Conservation (phyloP, 2,329 filamentous ascomycete species). For the Penicillium sumatraense region DNA sequence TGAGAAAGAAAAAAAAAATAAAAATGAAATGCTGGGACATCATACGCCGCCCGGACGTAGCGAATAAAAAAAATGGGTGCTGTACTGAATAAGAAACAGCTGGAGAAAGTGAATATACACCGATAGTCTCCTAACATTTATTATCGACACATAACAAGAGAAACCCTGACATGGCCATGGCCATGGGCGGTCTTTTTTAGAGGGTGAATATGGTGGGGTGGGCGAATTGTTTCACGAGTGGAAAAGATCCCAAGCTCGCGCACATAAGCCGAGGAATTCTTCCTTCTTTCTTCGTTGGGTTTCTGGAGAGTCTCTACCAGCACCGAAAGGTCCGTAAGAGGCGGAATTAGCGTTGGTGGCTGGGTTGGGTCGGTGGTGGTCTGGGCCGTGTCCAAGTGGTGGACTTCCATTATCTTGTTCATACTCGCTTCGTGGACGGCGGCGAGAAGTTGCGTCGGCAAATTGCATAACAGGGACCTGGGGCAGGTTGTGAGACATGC, state of each 20-base stretch:
- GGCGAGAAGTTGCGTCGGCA: constrained; percentile 53
- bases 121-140: background rate
- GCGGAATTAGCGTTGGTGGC: constrained; percentile 39
- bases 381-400: constrained; percentile 76
- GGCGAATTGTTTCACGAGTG: constrained; percentile 69
- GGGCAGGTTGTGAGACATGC: constrained; percentile 69
- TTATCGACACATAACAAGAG: background rate
- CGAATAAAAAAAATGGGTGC: background rate
- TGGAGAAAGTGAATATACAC: background rate
- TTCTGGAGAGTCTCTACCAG: constrained; percentile 81
- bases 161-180: background rate
- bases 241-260: constrained; percentile 94
- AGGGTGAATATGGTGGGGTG: background rate
- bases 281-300: constrained; percentile 86
- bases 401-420: constrained; percentile 85
- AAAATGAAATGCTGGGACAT: background rate
- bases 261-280: constrained; percentile 84
- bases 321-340: constrained; percentile 73
- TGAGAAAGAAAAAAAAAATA: background rate
- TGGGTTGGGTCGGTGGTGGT: constrained; percentile 46
- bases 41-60: background rate
- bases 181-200: background rate
- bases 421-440: constrained; percentile 86
- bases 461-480: constrained; percentile 52
- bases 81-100: background rate